These are phyloP conservation scores for Trifolium repens DNA, from an alignment of 306 rosid species.

Conservation along the genomic window DNA sequence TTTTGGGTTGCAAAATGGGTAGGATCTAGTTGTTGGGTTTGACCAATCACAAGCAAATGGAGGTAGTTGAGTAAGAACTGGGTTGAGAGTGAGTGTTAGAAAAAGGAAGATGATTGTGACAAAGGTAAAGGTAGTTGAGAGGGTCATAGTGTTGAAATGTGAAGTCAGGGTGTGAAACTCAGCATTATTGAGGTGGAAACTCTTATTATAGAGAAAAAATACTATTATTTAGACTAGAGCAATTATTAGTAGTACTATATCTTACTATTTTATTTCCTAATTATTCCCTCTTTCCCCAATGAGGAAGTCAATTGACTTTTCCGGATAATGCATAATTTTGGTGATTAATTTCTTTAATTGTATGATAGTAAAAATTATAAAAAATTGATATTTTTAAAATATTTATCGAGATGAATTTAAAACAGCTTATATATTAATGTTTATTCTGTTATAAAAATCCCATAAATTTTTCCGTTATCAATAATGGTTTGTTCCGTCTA, in stretches of 20 bases:
- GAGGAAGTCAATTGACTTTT: no score
- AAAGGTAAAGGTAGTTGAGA: constrained; percentile 7
- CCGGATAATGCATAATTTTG: no score
- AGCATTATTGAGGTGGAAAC: neutral
- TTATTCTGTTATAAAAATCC: no score
- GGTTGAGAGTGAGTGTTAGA: neutral
- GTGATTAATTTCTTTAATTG: no score
- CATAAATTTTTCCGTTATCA: no score
- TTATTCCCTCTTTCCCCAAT: no score
- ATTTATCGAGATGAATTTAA: no score
- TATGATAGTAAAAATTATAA: no score
- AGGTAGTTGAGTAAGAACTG: constrained; percentile 23
- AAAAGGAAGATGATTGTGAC: neutral
- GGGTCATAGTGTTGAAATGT: constrained; percentile 13
- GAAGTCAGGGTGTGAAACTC: neutral
- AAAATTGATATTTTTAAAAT: no score
- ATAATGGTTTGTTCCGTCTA: no score
- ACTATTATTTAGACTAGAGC: neutral
- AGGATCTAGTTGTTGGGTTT: constrained; percentile 59
- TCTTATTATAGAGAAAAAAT: no score
- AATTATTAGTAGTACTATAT: constrained; percentile 10
- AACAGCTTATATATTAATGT: no score
- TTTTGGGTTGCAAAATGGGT: constrained; percentile 73
- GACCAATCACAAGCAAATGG: constrained; percentile 82
- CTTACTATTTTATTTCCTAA: neutral